These are phyloP conservation scores for Termitomyces sp. DNA, from an alignment of 768 basidiomycete species.

Conservation along the genomic window DNA sequence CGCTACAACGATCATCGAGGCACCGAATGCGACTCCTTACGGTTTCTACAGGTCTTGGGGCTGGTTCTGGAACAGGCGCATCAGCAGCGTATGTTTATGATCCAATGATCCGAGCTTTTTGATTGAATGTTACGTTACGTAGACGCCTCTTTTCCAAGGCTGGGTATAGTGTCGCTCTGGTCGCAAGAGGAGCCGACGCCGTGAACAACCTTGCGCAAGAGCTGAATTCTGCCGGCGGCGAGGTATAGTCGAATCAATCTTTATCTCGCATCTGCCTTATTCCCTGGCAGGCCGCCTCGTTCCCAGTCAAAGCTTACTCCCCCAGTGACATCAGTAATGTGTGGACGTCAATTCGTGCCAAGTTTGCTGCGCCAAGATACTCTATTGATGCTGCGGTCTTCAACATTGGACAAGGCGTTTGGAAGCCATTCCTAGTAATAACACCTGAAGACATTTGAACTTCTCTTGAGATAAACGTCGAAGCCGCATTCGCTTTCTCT, in stretches of 20 bases:
- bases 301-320: slow-evolving; percentile 50
- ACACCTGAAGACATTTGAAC: slow-evolving; percentile 54
- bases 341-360: slow-evolving; percentile 42
- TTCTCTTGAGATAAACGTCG: slow-evolving; percentile 47
- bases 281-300: slow-evolving; percentile 47
- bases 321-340: slow-evolving; percentile 47
- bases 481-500: slow-evolving; percentile 62
- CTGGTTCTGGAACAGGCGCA: slow-evolving; percentile 52
- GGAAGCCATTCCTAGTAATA: slow-evolving; percentile 66
- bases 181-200: slow-evolving; percentile 53
- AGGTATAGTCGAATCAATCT: slow-evolving; percentile 32
- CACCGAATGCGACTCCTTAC: not conserved
- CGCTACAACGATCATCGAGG: not conserved
- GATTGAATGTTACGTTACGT: slow-evolving; percentile 2
- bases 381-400: slow-evolving; percentile 60
- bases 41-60: slow-evolving; percentile 35
- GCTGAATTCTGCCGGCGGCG: slow-evolving; percentile 55
- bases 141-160: slow-evolving; percentile 59
- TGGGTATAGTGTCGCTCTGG: slow-evolving; percentile 65
- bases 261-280: not conserved
- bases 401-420: slow-evolving; percentile 55
- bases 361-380: slow-evolving; percentile 44
- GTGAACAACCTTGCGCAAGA: slow-evolving; percentile 52
- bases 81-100: slow-evolving; percentile 47
- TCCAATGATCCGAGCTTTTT: not conserved